A percentile compares a stretch with the other conserved stretches of the same genome.
These are phyloP conservation scores for Beauveria sp. DNA, from an alignment of 2,329 filamentous ascomycete genomes.

Conservation along the genomic window DNA sequence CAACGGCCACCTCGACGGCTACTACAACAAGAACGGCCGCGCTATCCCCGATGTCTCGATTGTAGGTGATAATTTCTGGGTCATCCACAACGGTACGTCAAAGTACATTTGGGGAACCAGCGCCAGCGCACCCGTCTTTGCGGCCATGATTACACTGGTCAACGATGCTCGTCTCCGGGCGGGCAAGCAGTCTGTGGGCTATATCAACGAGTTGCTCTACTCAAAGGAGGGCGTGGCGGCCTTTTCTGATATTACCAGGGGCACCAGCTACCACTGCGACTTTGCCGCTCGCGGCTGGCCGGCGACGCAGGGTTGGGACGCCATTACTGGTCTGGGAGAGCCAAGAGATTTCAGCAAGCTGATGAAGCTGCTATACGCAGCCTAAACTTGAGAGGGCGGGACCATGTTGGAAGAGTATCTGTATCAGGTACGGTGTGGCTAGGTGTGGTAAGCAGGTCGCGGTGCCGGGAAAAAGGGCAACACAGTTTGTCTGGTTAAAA, in stretches of 20 bases:
- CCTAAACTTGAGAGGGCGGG: background rate
- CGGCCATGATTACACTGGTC: constrained; percentile 11
- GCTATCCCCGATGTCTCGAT: constrained; percentile 38
- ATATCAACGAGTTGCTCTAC: constrained; percentile 12
- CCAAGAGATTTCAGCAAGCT: constrained; percentile 7
- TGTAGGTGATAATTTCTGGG: constrained; percentile 45
- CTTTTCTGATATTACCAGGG: background rate
- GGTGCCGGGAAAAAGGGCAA: too few species aligned
- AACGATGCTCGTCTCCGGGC: constrained; percentile 10
- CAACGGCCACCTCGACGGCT: constrained; percentile 33
- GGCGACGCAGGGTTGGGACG: constrained; percentile 9
- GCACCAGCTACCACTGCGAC: constrained; percentile 1
- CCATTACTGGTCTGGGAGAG: constrained; percentile 6
- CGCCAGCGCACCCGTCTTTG: constrained; percentile 11
- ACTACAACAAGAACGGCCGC: constrained; percentile 37
- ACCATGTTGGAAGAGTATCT: background rate
- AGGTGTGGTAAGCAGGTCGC: too few species aligned
- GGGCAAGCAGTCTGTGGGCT: constrained; percentile 9
- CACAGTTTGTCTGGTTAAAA: too few species aligned
- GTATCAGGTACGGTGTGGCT: background rate
- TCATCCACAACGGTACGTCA: constrained; percentile 18
- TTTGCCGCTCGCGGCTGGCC: constrained; percentile 10
- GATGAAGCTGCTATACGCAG: background rate
- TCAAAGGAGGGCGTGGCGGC: background rate
- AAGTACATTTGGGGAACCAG: constrained; percentile 17